Conservation (phyloP, 2,329 filamentous ascomycete genomes). For the Aspergillus brunneoviolaceus region DNA sequence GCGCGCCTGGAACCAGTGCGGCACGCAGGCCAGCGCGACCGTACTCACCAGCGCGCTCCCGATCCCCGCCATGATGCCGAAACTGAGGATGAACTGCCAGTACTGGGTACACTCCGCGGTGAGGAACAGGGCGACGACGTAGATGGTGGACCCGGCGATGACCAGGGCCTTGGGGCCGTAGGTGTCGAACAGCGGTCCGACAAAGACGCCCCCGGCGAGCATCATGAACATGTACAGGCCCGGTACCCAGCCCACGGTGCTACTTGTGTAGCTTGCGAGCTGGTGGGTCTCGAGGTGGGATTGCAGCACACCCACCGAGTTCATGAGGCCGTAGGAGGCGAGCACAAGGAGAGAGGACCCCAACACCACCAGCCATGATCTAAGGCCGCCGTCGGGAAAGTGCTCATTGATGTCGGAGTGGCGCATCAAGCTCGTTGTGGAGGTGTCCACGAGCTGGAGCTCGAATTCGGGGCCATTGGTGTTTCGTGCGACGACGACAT, state of each 20-base stretch:
- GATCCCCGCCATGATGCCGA: slow-evolving; percentile 40
- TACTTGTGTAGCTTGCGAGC: slow-evolving; percentile 43
- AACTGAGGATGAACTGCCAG: slow-evolving; percentile 51
- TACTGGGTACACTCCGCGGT: slow-evolving; percentile 50
- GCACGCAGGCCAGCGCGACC: slow-evolving; percentile 38
- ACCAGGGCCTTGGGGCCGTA: slow-evolving; percentile 49
- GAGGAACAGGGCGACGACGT: slow-evolving; percentile 45
- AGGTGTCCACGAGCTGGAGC: neutral
- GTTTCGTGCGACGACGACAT: neutral
- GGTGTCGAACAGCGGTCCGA: slow-evolving; percentile 53
- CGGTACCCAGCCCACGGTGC: slow-evolving; percentile 53
- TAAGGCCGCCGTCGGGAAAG: slow-evolving; percentile 36
- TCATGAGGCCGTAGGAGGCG: slow-evolving; percentile 50
- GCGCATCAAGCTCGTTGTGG: neutral
- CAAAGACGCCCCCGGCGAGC: slow-evolving; percentile 47
- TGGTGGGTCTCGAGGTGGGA: slow-evolving; percentile 49
- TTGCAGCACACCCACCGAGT: slow-evolving; percentile 51
- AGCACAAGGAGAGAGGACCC: slow-evolving; percentile 42
- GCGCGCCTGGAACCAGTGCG: slow-evolving; percentile 44
- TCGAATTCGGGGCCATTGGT: neutral
- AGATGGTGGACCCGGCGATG: slow-evolving; percentile 39
- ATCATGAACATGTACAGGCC: slow-evolving; percentile 50
- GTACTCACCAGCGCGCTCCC: slow-evolving; percentile 41
- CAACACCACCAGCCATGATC: slow-evolving; percentile 38
- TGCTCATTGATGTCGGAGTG: neutral